Base-by-base conservation (phyloP, 345 rosid genomes). In the Pugionium dolabratum region DNA sequence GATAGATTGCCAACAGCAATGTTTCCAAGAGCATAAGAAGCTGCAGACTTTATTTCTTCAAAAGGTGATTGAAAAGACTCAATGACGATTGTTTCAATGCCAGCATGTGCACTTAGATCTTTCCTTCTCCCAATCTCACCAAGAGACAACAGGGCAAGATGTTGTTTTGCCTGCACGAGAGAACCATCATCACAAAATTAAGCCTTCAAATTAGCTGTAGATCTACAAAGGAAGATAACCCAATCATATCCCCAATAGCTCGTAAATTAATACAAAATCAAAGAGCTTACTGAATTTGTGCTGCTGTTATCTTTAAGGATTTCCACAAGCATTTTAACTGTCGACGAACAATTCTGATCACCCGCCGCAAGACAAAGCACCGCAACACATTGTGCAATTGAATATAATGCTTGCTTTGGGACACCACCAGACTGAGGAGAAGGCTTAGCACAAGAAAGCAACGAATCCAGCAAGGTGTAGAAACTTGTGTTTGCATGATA, bases 11-110 rank as follows among this genome's bases (percentile, higher is more conserved):
- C 97, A 45, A 95, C 99, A 57, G 99, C 99, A 59, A 95, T 95
- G 70, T 95, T 95, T 53, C 99, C 99, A 64, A 95, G 99, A 59
- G 99, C 98, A 78, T 88, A 95, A 62, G 99, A 95, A 56, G 99
- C 97, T 36, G 99, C 98, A 54, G 99, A 87, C 66, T 95, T 95
- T 56, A 95, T 95, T 79, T 95, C 99, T 83, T 91, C 98, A 62
- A 89, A 95, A 59, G 99, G 99, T 60, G 99, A 95, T 42, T 95
- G 98, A 73, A 95, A 95, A 59, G 99, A 95, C 77, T 95, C 99
- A 9, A 91, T 95, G 69, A 95, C 82, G 47, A 89, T 86, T 70
- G 81, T 89, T 77, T 95, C 99, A 59, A 91, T 87, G 67, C 84
- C 84, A 59, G 75, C 71, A 76, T 95, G 98, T 2, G 80, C 74